Base-by-base conservation (phyloP, 2,329 filamentous ascomycete species). In the Fusarium sp. region DNA sequence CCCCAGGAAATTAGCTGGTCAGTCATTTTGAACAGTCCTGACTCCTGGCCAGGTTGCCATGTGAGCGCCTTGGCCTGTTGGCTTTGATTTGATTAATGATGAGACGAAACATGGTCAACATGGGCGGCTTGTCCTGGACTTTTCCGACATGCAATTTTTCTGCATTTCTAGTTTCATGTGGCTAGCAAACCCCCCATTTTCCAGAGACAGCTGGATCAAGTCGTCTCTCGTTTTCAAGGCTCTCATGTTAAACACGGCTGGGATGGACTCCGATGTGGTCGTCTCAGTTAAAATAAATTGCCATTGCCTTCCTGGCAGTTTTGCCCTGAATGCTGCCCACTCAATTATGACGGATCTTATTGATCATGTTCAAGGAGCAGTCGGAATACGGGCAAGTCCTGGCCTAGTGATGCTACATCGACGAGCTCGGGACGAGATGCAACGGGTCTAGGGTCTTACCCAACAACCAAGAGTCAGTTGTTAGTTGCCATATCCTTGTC, bases 1-100 rank as follows among this genome's bases (percentile, higher is more conserved):
- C 66, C 70, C 69, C 60, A 73, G 72, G 74, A 76, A 71, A 76
- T 76, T 76, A 76, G 70, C 67, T 74, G 59, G 70, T 69, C 68
- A 73, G 62, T 67, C 53, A 68, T 63, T 64, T 55, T 52, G 50
- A 67, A 55, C 62, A 64, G 60, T 57, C 67, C 70, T 55, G 55
- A 58, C 64, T 65, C 70, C 73, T 55, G 53, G 60, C 60, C 64
- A 68, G 72, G 72, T 74, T 72, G 57, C 71, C 71, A 71, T 71
- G 71, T 74, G 68, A 76, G 71, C 62, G 22, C 33, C n/a, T 27
- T 58, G 49, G 67, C 52, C 27, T 27, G 27, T 33, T 50, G 15
- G 29, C 9, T 52, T 67, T 56, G 67, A 67, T 50, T 52, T 49
- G 14, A 44, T 39, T 17, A 22, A 33, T 50, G 35, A 65, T 46